Evolutionary conservation across 2,329 filamentous ascomycete species (phyloP).

Genomic region (Colletotrichum sp.): DNA sequence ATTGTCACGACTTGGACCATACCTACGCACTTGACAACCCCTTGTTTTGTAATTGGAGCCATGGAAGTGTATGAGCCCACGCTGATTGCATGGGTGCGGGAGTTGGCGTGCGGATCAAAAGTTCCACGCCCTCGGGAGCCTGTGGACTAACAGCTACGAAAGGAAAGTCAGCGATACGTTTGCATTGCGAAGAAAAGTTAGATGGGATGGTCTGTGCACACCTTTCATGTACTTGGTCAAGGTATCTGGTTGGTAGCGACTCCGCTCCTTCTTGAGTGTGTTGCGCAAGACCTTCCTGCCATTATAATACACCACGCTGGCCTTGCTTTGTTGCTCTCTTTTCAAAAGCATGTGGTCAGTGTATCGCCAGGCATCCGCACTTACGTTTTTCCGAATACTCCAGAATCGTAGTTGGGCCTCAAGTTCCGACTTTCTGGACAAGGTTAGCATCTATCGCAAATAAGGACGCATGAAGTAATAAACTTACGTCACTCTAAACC

Average conservation of each 20-base stretch:
- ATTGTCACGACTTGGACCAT: too few species aligned
- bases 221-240: background rate
- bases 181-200: too few species aligned
- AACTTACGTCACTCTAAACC: accelerated
- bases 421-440: background rate
- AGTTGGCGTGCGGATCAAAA: too few species aligned
- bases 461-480: too few species aligned
- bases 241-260: background rate
- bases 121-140: too few species aligned
- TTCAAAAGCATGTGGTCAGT: accelerated
- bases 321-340: background rate
- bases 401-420: accelerated
- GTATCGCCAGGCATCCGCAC: background rate
- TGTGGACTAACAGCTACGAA: too few species aligned
- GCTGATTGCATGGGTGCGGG: too few species aligned
- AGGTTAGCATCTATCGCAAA: accelerated
- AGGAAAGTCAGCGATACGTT: accelerated
- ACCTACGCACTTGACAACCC: too few species aligned
- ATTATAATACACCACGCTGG: accelerated
- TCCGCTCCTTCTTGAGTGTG: background rate
- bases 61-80: too few species aligned
- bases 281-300: accelerated
- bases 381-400: background rate
- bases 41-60: too few species aligned
- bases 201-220: too few species aligned